Conservation (phyloP, 2,329 filamentous ascomycete genomes). For the Chaetomiaceae sp. region DNA sequence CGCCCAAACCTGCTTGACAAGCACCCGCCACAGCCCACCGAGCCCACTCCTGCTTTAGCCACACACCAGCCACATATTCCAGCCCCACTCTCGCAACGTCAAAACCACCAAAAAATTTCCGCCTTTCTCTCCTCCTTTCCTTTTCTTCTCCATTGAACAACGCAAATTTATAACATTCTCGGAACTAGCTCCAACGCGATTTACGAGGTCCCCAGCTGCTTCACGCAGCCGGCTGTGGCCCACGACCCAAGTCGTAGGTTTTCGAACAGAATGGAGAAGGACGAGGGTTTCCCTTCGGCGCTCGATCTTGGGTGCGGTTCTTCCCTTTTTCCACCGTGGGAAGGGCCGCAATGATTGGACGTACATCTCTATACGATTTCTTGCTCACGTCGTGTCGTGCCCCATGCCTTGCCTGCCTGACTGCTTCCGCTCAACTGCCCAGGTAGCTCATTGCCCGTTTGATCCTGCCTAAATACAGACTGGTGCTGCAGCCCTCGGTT, state of each 20-base stretch:
- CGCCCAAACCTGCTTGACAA: constrained; percentile 2
- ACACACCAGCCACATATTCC: constrained; percentile 2
- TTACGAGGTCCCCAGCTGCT: constrained; percentile 37
- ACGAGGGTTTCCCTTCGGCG: constrained; percentile 35
- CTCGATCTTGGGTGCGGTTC: constrained; percentile 51
- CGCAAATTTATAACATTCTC: constrained; percentile 47
- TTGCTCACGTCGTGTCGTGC: too few species aligned
- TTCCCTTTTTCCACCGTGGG: constrained; percentile 39
- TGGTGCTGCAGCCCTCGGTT: too few species aligned
- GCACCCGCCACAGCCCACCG: background rate
- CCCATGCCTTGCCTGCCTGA: too few species aligned
- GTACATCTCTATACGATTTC: constrained; percentile 36
- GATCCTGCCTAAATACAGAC: too few species aligned
- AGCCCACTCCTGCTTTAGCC: background rate
- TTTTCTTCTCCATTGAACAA: constrained; percentile 42
- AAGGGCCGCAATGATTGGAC: constrained; percentile 50
- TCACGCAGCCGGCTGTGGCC: constrained; percentile 30
- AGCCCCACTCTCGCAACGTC: constrained; percentile 4
- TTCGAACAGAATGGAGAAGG: constrained; percentile 45
- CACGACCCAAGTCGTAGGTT: constrained; percentile 41
- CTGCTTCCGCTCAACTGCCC: too few species aligned
- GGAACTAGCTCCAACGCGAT: constrained; percentile 38
- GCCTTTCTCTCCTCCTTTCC: constrained; percentile 24
- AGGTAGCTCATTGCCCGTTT: too few species aligned
- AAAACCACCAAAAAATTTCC: constrained; percentile 20